Conservation (phyloP, 257 asterid species). For the Solanum rostratum region DNA sequence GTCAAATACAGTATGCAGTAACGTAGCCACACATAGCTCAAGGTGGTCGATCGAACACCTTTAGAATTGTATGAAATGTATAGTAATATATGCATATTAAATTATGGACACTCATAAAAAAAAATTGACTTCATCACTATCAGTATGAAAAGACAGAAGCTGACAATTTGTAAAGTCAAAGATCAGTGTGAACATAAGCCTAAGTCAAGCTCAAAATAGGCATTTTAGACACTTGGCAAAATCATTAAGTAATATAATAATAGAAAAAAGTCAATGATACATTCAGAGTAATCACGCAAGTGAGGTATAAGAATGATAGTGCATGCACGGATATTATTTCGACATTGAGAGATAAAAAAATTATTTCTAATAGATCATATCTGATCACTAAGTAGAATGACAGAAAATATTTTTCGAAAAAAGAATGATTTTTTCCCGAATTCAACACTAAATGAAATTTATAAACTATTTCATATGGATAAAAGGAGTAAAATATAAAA, state of each 20-base stretch:
- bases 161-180: neutral
- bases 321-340: rapidly evolving
- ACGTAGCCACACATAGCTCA: too few relatives aligned
- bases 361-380: neutral
- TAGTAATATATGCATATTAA: too few relatives aligned
- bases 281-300: neutral
- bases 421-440: neutral
- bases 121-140: neutral
- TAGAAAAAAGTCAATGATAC: too few relatives aligned
- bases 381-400: neutral
- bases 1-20: neutral
- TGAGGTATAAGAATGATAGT: neutral
- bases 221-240: neutral
- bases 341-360: neutral
- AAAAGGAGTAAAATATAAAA: neutral
- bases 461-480: neutral
- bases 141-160: neutral
- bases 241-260: too few relatives aligned
- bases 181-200: neutral
- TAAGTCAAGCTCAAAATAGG: neutral
- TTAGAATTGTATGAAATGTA: too few relatives aligned
- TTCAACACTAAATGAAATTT: neutral
- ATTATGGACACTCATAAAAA: too few relatives aligned
- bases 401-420: neutral
- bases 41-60: too few relatives aligned